Conservation (phyloP, 2,329 filamentous ascomycete genomes). For the Colletotrichum sp. region DNA sequence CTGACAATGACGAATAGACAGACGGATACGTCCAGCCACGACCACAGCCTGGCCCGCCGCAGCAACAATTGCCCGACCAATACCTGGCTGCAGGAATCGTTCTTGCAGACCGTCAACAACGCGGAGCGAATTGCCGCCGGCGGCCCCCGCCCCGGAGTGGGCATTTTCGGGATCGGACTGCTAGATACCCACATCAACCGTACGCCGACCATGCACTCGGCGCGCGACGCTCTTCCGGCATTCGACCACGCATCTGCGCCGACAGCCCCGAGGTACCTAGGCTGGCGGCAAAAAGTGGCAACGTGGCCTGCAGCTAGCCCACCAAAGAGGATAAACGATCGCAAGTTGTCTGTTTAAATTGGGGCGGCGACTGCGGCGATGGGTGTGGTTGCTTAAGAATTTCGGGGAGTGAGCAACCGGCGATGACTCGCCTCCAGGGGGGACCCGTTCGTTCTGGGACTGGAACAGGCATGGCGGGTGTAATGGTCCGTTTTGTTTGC, state of each 20-base stretch:
- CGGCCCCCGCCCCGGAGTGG: constrained; percentile 26
- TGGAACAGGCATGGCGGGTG: neutral
- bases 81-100: constrained; percentile 9
- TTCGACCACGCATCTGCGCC: constrained; percentile 16
- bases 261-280: constrained; percentile 19
- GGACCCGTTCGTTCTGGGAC: neutral
- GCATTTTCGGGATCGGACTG: constrained; percentile 29
- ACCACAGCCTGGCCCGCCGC: constrained; percentile 20
- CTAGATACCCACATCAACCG: constrained; percentile 33
- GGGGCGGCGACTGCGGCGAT: neutral
- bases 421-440: constrained; percentile 6
- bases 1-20: neutral
- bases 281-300: constrained; percentile 31
- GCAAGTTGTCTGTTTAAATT: neutral
- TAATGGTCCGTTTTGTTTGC: neutral
- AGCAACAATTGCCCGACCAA: neutral
- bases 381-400: neutral
- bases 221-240: constrained; percentile 31
- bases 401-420: neutral
- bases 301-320: constrained; percentile 35
- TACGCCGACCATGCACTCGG: constrained; percentile 27
- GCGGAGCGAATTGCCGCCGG: constrained; percentile 35
- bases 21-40: constrained; percentile 25
- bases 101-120: constrained; percentile 21
- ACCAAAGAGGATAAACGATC: constrained; percentile 22